These are phyloP conservation scores for Mortierella sp. DNA, from an alignment of 371 early-diverging fungal species.

Conservation along the genomic window DNA sequence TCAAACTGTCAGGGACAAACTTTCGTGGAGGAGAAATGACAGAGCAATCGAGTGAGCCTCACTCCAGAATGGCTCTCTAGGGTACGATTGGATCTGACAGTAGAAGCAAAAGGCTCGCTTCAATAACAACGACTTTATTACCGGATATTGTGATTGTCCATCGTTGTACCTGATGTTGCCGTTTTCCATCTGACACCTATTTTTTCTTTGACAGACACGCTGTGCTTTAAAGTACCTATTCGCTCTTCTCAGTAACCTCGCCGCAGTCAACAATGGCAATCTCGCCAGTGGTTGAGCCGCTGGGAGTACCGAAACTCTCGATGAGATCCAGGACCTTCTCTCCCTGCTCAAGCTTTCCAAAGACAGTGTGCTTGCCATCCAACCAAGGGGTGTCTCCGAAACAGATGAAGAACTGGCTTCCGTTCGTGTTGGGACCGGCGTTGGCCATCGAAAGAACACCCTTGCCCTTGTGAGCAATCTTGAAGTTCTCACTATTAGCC, in stretches of 20 bases:
- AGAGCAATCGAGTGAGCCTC: no score
- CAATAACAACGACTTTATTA: no score
- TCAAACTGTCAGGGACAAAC: no score
- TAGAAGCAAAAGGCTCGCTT: background rate
- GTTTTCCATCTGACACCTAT: background rate
- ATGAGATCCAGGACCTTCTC: constrained; percentile 83
- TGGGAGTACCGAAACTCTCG: constrained; percentile 76
- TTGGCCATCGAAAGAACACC: constrained; percentile 89
- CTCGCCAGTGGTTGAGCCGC: constrained; percentile 72
- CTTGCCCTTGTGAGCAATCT: constrained; percentile 82
- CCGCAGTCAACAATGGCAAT: constrained; percentile 86
- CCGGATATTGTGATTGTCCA: no score
- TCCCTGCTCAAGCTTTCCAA: constrained; percentile 92
- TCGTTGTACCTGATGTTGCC: background rate
- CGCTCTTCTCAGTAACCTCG: constrained; percentile 63
- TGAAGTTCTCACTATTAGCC: constrained; percentile 94
- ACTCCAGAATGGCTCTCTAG: no score
- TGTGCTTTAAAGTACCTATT: background rate
- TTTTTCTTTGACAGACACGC: background rate
- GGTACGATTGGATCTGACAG: background rate
- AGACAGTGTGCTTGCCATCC: constrained; percentile 95
- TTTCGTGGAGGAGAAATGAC: no score
- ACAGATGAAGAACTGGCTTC: constrained; percentile 97
- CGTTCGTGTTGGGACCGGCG: constrained; percentile 94
- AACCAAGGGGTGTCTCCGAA: constrained; percentile 84